Percentiles rank a stretch among this genome's conserved stretches.
Conservation (phyloP, 441 rosid genomes). For the Theobroma grandiflorum region DNA sequence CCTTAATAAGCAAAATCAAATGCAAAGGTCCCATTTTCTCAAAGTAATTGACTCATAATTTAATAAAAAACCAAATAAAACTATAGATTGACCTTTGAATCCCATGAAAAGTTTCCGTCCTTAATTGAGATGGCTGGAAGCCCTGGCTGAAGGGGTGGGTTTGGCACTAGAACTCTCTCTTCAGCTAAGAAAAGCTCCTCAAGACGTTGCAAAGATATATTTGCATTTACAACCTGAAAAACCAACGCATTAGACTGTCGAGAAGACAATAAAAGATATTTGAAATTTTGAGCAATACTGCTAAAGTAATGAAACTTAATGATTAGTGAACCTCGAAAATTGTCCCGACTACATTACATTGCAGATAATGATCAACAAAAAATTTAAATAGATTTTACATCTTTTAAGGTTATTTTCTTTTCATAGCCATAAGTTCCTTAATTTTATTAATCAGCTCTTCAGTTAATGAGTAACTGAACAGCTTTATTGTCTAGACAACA, state of each 20-base stretch:
- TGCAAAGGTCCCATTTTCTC: not conserved
- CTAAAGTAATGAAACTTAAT: not conserved
- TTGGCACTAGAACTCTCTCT: constrained; percentile 80
- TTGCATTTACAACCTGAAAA: constrained; percentile 87
- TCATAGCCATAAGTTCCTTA: not conserved
- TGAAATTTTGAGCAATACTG: constrained; percentile 16
- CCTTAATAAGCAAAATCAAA: not conserved
- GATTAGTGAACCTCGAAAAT: not conserved
- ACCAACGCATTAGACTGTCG: constrained; percentile 27
- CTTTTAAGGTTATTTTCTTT: constrained; percentile 9
- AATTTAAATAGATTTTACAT: not conserved
- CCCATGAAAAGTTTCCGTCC: constrained; percentile 94
- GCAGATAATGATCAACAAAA: not conserved
- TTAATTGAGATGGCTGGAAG: constrained; percentile 87
- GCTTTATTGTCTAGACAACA: constrained; percentile 1
- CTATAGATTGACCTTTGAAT: constrained; percentile 63
- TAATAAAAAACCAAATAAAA: constrained; percentile 14
- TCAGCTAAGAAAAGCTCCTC: constrained; percentile 89
- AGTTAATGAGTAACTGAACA: constrained; percentile 15
- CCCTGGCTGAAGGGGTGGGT: constrained; percentile 83
- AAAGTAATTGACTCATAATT: constrained; percentile 8
- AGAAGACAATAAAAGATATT: not conserved
- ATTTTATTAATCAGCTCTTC: not conserved
- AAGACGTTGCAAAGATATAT: constrained; percentile 89
- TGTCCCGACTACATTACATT: not conserved